Evolutionary conservation across 495 filamentous ascomycete species (phyloP).

Genomic region (Diplogelasinospora grovesii): DNA sequence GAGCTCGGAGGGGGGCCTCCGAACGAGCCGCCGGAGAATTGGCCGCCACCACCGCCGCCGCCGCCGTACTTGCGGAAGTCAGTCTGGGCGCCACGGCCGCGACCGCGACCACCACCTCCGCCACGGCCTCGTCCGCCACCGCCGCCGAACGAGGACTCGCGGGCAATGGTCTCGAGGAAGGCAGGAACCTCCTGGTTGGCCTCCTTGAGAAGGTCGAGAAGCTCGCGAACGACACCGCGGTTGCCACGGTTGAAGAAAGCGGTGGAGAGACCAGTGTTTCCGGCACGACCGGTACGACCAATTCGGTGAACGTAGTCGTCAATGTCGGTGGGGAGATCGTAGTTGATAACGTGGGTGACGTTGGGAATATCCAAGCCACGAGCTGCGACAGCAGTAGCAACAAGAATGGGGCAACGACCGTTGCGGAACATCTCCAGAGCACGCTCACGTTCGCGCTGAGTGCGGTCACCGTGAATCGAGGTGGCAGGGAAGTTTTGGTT

Average conservation of each 20-base stretch:
- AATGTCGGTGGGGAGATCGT: constrained; percentile 96
- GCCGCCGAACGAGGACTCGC: constrained; percentile 77
- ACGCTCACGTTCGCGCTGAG: constrained; percentile 97
- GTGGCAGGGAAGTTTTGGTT: constrained; percentile 98
- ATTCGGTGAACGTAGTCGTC: constrained; percentile 99
- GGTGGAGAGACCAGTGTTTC: constrained; percentile 96
- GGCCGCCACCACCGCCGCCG: constrained; percentile 45
- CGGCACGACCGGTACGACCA: constrained; percentile 98
- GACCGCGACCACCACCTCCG: constrained; percentile 59
- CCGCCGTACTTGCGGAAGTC: constrained; percentile 81
- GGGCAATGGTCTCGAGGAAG: constrained; percentile 94
- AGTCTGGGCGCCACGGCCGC: constrained; percentile 64
- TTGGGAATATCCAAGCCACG: constrained; percentile 96
- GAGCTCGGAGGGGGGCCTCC: constrained; percentile 48
- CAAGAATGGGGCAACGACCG: constrained; percentile 88
- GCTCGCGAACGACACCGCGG: constrained; percentile 90
- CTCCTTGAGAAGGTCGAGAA: constrained; percentile 94
- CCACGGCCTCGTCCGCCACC: constrained; percentile 66
- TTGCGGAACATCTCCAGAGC: constrained; percentile 96
- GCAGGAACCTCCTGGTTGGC: constrained; percentile 91
- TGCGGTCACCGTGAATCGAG: constrained; percentile 95
- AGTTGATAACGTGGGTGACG: constrained; percentile 97
- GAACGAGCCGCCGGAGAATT: constrained; percentile 45
- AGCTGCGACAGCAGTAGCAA: constrained; percentile 94
- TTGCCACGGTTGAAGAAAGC: constrained; percentile 99